Conservation (phyloP, 2,329 filamentous ascomycete genomes). For the Cladosporium phlei region DNA sequence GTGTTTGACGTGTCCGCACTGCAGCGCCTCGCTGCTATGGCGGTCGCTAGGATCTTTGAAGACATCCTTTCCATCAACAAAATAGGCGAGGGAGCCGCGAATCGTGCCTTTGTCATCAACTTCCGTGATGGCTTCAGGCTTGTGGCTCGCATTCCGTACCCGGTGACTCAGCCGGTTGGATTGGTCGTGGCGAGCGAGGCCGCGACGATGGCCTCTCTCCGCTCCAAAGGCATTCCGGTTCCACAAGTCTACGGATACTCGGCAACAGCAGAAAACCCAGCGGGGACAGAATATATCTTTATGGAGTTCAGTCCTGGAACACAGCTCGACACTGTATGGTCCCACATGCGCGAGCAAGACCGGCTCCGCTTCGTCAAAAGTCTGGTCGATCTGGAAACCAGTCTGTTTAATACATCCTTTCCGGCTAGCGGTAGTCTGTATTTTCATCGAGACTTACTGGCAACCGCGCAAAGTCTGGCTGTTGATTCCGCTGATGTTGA, state of each 20-base stretch:
- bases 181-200: constrained; percentile 25
- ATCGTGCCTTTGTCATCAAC: constrained; percentile 20
- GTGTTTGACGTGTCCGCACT: constrained; percentile 15
- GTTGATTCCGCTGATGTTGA: too few relatives aligned
- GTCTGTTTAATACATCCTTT: constrained; percentile 17
- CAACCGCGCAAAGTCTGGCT: not conserved
- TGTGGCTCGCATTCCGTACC: constrained; percentile 25
- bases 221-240: constrained; percentile 19
- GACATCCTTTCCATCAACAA: constrained; percentile 20
- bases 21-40: not conserved
- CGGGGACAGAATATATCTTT: not conserved
- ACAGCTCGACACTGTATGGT: constrained; percentile 23
- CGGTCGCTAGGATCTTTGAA: not conserved
- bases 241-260: constrained; percentile 20
- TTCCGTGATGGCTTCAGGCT: constrained; percentile 22
- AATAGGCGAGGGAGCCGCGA: constrained; percentile 24
- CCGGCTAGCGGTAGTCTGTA: not conserved
- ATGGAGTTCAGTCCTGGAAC: not conserved
- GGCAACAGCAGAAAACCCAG: not conserved
- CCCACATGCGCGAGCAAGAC: constrained; percentile 20
- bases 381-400: constrained; percentile 28
- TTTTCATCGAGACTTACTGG: not conserved
- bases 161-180: constrained; percentile 17
- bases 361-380: constrained; percentile 24
- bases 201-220: constrained; percentile 24